Evolutionary conservation across 768 basidiomycete species (phyloP).

Genomic region (Boletus tylopilopsis): DNA sequence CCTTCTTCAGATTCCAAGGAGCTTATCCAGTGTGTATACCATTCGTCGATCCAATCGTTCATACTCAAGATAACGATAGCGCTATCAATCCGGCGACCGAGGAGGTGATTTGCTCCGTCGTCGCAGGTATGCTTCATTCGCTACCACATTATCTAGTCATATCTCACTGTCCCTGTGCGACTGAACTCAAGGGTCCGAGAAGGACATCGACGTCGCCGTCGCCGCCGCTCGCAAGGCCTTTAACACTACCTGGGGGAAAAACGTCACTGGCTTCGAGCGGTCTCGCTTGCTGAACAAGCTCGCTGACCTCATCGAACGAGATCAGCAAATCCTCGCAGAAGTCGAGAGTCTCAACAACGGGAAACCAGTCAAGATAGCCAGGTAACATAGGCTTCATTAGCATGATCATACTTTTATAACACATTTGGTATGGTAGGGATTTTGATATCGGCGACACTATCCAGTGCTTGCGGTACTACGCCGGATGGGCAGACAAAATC

Average conservation of each 20-base stretch:
- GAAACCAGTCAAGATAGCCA: conserved; percentile 70
- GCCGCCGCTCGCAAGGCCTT: conserved; percentile 80
- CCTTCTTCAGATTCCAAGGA: conserved; percentile 67
- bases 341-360: conserved; percentile 89
- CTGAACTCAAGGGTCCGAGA: conserved; percentile 48
- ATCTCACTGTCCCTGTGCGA: conserved; percentile 1
- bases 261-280: conserved; percentile 79
- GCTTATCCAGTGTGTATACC: conserved; percentile 51
- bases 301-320: conserved; percentile 86
- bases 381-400: conserved; percentile 41
- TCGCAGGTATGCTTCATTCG: conserved; percentile 43
- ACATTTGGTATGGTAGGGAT: conserved; percentile 49
- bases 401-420: conserved; percentile 4
- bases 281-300: conserved; percentile 79
- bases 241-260: conserved; percentile 85
- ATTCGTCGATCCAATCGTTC: conserved; percentile 5
- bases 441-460: conserved; percentile 78
- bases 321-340: conserved; percentile 77
- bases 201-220: conserved; percentile 83
- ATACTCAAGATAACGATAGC: conserved; percentile 35
- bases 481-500: conserved; percentile 96
- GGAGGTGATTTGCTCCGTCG: conserved; percentile 63
- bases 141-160: background rate
- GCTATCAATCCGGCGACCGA: conserved; percentile 84
- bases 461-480: conserved; percentile 84